Evolutionary conservation across 1,284 basidiomycete species (phyloP).

Genomic region (Hortiboletus rubellus): DNA sequence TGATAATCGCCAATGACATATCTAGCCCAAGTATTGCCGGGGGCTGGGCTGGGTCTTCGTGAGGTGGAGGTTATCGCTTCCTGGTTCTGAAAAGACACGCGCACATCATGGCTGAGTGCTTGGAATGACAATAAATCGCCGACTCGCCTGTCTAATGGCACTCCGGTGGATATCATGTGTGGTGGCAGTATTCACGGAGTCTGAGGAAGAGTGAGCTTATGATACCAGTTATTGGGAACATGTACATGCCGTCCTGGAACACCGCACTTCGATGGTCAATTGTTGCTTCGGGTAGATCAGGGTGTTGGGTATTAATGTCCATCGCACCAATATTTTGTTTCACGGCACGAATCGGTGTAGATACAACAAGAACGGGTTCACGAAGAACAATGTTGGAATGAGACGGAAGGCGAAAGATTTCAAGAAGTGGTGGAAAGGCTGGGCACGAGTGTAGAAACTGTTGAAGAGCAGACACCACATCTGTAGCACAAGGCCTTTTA

Average conservation of each 20-base stretch:
- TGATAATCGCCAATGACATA: no score
- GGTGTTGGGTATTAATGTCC: no score
- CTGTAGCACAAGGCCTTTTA: not conserved
- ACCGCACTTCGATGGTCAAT: no score
- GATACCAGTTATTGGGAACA: no score
- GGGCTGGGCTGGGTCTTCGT: not conserved
- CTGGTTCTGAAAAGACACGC: not conserved
- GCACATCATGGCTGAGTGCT: not conserved
- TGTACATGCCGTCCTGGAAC: not conserved
- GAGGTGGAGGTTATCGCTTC: not conserved
- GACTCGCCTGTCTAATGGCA: not conserved
- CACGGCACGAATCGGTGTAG: no score
- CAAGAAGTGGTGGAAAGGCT: not conserved
- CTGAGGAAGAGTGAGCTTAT: not conserved
- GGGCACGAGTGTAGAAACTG: not conserved
- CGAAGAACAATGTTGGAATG: not conserved
- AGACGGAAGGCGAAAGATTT: not conserved
- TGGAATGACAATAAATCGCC: not conserved
- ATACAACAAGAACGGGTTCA: no score
- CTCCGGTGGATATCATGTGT: not conserved
- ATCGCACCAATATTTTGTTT: no score
- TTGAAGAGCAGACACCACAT: not conserved
- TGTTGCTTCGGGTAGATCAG: no score
- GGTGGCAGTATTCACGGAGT: not conserved
- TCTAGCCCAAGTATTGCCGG: not conserved